Conservation (phyloP, 352 stramenopile genomes). For the Phytophthora tubulina region DNA sequence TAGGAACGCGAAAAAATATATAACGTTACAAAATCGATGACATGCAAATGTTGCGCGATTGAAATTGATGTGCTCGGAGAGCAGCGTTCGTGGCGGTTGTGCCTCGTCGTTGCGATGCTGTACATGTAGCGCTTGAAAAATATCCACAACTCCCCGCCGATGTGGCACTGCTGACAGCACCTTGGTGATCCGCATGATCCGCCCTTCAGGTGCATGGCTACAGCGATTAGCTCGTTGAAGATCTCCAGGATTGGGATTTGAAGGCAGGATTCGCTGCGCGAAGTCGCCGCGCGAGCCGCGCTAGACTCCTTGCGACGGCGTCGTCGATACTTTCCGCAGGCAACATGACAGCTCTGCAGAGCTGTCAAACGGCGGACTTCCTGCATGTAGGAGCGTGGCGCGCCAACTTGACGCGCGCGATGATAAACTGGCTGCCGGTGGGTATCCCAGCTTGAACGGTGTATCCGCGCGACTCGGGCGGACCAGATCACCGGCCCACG, state of each 20-base stretch:
- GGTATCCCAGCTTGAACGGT: slow-evolving; percentile 23
- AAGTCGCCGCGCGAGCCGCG: background rate
- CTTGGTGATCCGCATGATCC: slow-evolving; percentile 23
- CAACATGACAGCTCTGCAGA: slow-evolving; percentile 13
- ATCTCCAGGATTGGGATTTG: slow-evolving; percentile 10
- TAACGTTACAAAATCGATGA: background rate
- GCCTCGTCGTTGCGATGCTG: background rate
- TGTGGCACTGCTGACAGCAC: background rate
- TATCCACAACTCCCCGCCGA: too few species aligned
- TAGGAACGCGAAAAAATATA: slow-evolving; percentile 22
- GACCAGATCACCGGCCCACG: slow-evolving; percentile 20
- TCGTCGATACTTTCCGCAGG: too few species aligned
- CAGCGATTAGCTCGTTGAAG: slow-evolving; percentile 14
- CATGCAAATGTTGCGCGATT: background rate
- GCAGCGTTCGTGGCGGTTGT: background rate
- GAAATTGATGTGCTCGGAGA: slow-evolving; percentile 12
- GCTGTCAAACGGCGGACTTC: slow-evolving; percentile 29
- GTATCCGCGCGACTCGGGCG: slow-evolving; percentile 1
- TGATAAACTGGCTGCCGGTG: slow-evolving; percentile 26
- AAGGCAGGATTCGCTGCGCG: slow-evolving; percentile 1
- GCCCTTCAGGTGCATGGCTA: slow-evolving; percentile 8
- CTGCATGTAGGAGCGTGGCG: slow-evolving; percentile 24
- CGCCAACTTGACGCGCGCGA: background rate
- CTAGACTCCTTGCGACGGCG: background rate
- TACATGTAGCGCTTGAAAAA: too few species aligned